Conservation (phyloP, 1,139 yeast genomes). For the Yamadazyma siamensis region DNA sequence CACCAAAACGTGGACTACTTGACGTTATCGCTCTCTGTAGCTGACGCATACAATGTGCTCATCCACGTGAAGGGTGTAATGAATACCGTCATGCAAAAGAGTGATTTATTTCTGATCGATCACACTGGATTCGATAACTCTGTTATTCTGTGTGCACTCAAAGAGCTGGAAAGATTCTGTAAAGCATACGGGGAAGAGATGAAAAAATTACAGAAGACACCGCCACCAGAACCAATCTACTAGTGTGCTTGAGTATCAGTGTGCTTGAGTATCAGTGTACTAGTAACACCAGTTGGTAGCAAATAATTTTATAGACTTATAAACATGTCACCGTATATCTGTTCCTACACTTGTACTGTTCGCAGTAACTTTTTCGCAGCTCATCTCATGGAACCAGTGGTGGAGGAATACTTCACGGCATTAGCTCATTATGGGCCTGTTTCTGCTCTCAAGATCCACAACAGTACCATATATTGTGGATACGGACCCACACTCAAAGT, state of each 20-base stretch:
- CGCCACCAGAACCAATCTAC: constrained; percentile 15
- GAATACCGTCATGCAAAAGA: constrained; percentile 4
- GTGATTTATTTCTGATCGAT: constrained; percentile 10
- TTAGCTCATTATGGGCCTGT: constrained; percentile 70
- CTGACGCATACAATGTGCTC: constrained; percentile 34
- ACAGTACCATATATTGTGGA: constrained; percentile 53
- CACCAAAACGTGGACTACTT: constrained; percentile 23
- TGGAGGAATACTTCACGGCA: constrained; percentile 20
- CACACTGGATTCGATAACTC: constrained; percentile 24
- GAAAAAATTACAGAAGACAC: constrained; percentile 10
- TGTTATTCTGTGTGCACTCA: constrained; percentile 29
- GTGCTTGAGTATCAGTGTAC: too few relatives aligned
- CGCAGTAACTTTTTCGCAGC: constrained; percentile 3
- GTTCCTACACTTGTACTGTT: not conserved
- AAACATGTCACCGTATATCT: not conserved
- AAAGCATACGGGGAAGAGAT: constrained; percentile 18
- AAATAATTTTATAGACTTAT: not conserved
- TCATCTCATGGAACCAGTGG: constrained; percentile 11
- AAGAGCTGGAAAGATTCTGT: constrained; percentile 20
- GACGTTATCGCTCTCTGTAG: constrained; percentile 32
- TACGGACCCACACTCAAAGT: constrained; percentile 67
- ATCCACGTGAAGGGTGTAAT: constrained; percentile 32
- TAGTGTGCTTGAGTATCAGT: constrained; percentile 1
- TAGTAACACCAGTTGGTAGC: too few relatives aligned
- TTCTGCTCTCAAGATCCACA: constrained; percentile 53